Base-by-base conservation (phyloP, 768 basidiomycete genomes). In the Cantharellus cinnabarinus region DNA sequence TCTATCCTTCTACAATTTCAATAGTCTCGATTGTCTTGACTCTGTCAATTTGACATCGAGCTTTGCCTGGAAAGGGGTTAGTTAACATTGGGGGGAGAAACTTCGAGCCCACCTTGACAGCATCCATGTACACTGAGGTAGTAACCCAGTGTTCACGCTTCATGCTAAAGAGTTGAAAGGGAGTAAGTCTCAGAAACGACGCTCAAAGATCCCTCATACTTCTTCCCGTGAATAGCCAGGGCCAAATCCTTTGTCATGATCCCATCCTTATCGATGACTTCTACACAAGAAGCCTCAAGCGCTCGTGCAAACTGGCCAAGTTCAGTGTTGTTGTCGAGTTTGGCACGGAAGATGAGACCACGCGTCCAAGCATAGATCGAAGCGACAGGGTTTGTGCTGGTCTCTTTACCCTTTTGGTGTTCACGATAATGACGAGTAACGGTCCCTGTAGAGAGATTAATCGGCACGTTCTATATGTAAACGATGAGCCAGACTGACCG, bases 281-380 rank as follows among this genome's bases (percentile, higher is more conserved):
- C 89, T 2, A 94, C 76, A 67, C 95, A 97, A 20, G 88, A 80
- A 10, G 70, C 76, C 74, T 99, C 95, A 44, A 99, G 77, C 62
- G 81, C 79, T 54, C 75, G 65, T 65, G 84, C 89, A 71, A 94
- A 99, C 52, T 71, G 70, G 57, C 71, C 74, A 38, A 99, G 78
- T 41, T 75, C 74, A 29, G 78, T 79, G 68, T 94, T 98, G 44
- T 73, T 74, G 67, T 99, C 94, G 40, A 97, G 76, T 74, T 89
- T 90, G 63, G 91, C 93, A 64, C 91, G 83, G 73, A 90, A 89
- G 58, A 89, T 72, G 48, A 99, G 77, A 0, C 94, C 94, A 52
- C 95, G 82, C 14, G 94, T 98, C 94, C 94, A 99, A 4, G 94
- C 94, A 66, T 93, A 98, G 74, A 99, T 97, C 59, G 87, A 90